Conservation (phyloP, 768 basidiomycete genomes). For the Collybia nuda region DNA sequence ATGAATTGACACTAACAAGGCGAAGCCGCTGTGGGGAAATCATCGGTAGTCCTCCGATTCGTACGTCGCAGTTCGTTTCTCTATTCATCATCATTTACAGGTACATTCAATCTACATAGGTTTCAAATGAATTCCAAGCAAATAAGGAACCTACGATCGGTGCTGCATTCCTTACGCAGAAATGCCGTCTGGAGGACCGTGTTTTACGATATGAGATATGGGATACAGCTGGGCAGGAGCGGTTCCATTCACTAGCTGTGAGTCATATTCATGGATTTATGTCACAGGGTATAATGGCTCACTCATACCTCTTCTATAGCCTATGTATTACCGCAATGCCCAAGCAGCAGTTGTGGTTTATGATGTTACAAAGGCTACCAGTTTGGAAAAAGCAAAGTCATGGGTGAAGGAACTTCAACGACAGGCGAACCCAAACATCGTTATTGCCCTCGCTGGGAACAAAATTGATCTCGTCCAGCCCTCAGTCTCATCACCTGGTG, state of each 20-base stretch:
- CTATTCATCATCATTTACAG: slow-evolving; percentile 8
- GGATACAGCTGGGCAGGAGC: slow-evolving; percentile 95
- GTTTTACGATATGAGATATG: slow-evolving; percentile 95
- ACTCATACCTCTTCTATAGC: slow-evolving; percentile 42
- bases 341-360: slow-evolving; percentile 98
- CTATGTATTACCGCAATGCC: slow-evolving; percentile 99
- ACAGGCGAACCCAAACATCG: slow-evolving; percentile 98
- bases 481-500: slow-evolving; percentile 49
- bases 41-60: slow-evolving; percentile 96
- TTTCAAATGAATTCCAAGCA: slow-evolving; percentile 96
- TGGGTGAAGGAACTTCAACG: slow-evolving; percentile 99
- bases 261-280: slow-evolving; percentile 25
- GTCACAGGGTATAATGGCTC: slow-evolving; percentile 6
- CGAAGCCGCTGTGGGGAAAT: slow-evolving; percentile 98
- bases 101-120: slow-evolving; percentile 41
- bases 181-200: slow-evolving; percentile 93
- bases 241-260: slow-evolving; percentile 95
- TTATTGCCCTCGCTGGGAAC: slow-evolving; percentile 97
- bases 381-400: slow-evolving; percentile 97
- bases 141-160: slow-evolving; percentile 99
- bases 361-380: slow-evolving; percentile 94
- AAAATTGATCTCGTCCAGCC: slow-evolving; percentile 89
- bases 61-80: slow-evolving; percentile 44
- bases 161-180: slow-evolving; percentile 93
- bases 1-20: slow-evolving; percentile 48